phyloP scores from a whole-genome alignment of 495 filamentous ascomycete genomes.

The Jackrogersella multiformis region DNA sequence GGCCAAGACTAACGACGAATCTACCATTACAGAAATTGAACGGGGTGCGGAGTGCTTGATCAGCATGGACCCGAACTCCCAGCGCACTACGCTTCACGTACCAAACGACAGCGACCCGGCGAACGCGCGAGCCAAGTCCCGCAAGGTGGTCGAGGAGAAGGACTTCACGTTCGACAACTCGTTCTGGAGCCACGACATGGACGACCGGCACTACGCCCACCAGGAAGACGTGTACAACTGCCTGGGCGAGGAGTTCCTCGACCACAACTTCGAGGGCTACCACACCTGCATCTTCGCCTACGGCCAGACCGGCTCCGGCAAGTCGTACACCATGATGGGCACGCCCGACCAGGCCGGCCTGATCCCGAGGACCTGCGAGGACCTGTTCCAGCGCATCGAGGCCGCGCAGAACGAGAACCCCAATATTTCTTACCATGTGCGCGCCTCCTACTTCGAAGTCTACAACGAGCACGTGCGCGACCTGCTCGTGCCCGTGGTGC shows the following conservation, averaged over 20 bases:
- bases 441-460: conserved; percentile 98
- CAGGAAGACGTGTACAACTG: conserved; percentile 96
- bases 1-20: conserved; percentile 7
- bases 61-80: conserved; percentile 83
- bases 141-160: conserved; percentile 86
- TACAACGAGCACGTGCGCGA: conserved; percentile 99
- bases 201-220: conserved; percentile 66
- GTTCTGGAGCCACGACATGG: conserved; percentile 88
- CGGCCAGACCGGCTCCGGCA: conserved; percentile 96
- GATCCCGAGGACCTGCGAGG: conserved; percentile 96
- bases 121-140: conserved; percentile 71
- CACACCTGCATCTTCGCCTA: conserved; percentile 99
- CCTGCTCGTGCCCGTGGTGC: conserved; percentile 78
- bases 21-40: conserved; percentile 77
- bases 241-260: conserved; percentile 94
- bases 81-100: conserved; percentile 81
- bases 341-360: conserved; percentile 83
- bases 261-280: conserved; percentile 99
- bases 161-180: conserved; percentile 96
- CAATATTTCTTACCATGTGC: conserved; percentile 93
- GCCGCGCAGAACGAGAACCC: conserved; percentile 74
- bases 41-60: conserved; percentile 85
- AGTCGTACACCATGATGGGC: conserved; percentile 99
- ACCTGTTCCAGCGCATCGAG: conserved; percentile 94
- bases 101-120: conserved; percentile 70